A percentile compares a stretch with the other conserved stretches of the same genome.
These are phyloP conservation scores for Eremochloa ophiuroides DNA, from an alignment of 176 grass and related monocot species.

Conservation along the genomic window DNA sequence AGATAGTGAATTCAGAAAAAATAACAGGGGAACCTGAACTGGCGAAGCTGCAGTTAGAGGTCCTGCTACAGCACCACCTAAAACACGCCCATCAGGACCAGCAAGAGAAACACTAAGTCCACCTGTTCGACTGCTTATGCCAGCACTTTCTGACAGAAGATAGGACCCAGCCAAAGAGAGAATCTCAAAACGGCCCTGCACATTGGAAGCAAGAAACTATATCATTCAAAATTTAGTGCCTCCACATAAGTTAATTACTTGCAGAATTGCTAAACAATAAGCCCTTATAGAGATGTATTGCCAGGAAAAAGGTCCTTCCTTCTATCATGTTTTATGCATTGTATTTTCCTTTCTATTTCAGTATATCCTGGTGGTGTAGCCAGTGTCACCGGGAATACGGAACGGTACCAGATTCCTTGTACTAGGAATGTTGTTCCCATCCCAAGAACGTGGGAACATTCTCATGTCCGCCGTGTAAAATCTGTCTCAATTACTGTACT, in stretches of 20 bases:
- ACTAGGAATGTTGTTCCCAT: background rate
- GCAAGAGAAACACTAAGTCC: constrained; percentile 48
- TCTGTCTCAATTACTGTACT: background rate
- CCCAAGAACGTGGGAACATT: background rate
- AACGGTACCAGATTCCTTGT: background rate
- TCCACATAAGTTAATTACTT: background rate
- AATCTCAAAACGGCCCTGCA: constrained; percentile 68
- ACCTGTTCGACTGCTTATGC: constrained; percentile 47
- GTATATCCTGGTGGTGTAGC: background rate
- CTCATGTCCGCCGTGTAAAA: background rate
- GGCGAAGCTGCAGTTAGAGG: constrained; percentile 52
- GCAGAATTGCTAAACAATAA: background rate
- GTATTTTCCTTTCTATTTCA: background rate
- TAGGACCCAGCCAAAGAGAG: constrained; percentile 59
- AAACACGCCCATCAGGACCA: constrained; percentile 43
- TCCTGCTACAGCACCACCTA: constrained; percentile 65
- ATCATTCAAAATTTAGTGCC: background rate
- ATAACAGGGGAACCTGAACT: constrained; percentile 41
- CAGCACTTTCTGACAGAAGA: constrained; percentile 41
- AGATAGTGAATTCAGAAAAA: background rate
- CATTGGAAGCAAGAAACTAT: background rate
- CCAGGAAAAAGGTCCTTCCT: background rate
- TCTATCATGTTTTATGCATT: background rate
- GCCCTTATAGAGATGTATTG: background rate
- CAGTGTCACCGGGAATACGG: background rate